phyloP scores from a whole-genome alignment of 768 basidiomycete genomes.

The Tephrocybe sp. region DNA sequence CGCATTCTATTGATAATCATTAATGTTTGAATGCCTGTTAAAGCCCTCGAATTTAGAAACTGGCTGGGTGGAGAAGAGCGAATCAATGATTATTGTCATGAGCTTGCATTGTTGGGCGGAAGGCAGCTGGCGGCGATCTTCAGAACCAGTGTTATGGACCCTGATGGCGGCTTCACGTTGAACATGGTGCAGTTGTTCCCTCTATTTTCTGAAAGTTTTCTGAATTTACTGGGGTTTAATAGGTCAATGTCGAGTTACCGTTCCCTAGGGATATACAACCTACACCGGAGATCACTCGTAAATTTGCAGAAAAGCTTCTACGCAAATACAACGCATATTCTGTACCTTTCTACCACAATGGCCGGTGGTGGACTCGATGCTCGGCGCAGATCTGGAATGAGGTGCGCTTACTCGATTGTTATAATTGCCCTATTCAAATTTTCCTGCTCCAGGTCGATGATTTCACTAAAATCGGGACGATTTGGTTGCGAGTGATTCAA shows the following conservation, averaged over 20 bases:
- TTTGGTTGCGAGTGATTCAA: slow-evolving; percentile 1
- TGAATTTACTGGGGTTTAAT: background rate
- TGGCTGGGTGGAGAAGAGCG: slow-evolving; percentile 74
- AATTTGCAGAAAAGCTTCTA: slow-evolving; percentile 29
- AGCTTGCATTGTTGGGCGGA: slow-evolving; percentile 69
- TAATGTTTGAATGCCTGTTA: slow-evolving; percentile 16
- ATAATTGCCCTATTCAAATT: background rate
- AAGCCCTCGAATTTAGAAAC: slow-evolving; percentile 73
- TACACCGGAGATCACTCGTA: slow-evolving; percentile 17
- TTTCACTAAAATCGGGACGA: slow-evolving; percentile 4
- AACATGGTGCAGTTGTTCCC: slow-evolving; percentile 66
- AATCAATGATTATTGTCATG: slow-evolving; percentile 71
- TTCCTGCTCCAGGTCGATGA: background rate
- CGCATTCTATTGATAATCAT: background rate
- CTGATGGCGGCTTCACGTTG: slow-evolving; percentile 35
- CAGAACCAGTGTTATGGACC: slow-evolving; percentile 66
- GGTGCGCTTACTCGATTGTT: slow-evolving; percentile 19
- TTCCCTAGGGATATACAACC: slow-evolving; percentile 24
- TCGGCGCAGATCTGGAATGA: slow-evolving; percentile 44
- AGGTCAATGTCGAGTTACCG: slow-evolving; percentile 22
- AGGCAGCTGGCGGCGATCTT: slow-evolving; percentile 56
- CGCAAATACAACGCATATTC: slow-evolving; percentile 30
- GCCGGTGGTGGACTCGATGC: slow-evolving; percentile 38
- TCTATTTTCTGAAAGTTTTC: background rate
- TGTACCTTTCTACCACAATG: slow-evolving; percentile 34